Base-by-base conservation (phyloP, 192 early-diverging fungal species). In the Cladochytrium replicatum region DNA sequence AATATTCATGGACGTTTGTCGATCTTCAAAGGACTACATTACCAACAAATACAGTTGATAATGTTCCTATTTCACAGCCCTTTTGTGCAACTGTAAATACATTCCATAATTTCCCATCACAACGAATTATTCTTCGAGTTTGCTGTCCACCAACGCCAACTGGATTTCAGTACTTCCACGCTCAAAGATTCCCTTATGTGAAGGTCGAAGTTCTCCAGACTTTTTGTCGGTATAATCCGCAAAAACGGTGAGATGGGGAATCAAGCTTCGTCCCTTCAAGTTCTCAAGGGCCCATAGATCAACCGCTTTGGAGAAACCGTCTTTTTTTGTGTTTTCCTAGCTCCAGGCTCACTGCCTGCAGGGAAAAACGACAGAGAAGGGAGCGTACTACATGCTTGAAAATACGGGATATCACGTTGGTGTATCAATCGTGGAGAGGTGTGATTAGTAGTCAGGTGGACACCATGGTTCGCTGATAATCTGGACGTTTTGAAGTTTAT, bases 401-500 rank as follows among this genome's bases (percentile, higher is more conserved):
- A 71, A 68, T 52, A 74, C 93, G 26, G 95, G 95, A 2, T 95
- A 86, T 64, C 77, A 84, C 17, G 87, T 96, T 29, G 93, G 93
- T 4, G 69, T 79, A 55, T 83, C 87, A 23, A 68, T 99, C 13
- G 81, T 85, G 19, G 93, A 98, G 68, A 82, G 78, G 83, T 84
- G 57, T 13, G 47, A 21, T n/a, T n/a, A n/a, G n/a, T n/a, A n/a
- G n/a, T n/a, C n/a, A n/a, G n/a, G n/a, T n/a, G n/a, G n/a, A n/a
- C n/a, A n/a, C n/a, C n/a, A n/a, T 82, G 97, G 4, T 88, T 99
- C 57, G 67, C 74, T 0, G 94, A 97, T 68, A 97, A 84, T 25
- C 67, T 99, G 19, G 97, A 97, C 41, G 85, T 95, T 26, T 85
- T 99, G 41, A 99, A 99, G 62, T 99, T 95, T 74, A 81, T 99